A percentile compares a stretch with the other conserved stretches of the same genome.
Evolutionary conservation across 257 asterid species (phyloP).

Genomic region (Hygrophila difformis): DNA sequence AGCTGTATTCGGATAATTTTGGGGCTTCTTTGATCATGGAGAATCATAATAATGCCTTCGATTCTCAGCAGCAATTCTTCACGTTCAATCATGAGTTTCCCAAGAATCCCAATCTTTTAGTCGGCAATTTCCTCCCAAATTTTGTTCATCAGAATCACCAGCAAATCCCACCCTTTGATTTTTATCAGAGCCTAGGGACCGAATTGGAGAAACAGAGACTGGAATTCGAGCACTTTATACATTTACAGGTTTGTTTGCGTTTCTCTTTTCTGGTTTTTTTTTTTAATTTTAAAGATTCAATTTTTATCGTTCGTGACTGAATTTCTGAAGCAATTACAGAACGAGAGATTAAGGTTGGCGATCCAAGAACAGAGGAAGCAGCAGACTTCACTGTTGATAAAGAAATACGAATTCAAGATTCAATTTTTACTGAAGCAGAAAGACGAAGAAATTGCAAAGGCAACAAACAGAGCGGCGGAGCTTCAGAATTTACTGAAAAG

Average conservation of each 20-base stretch:
- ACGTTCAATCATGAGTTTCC: too few species aligned
- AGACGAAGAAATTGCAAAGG: slow-evolving; percentile 51
- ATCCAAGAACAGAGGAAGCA: slow-evolving; percentile 58
- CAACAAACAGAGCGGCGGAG: slow-evolving; percentile 27
- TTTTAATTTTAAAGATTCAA: background rate
- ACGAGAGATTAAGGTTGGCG: slow-evolving; percentile 46
- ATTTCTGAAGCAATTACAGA: too few species aligned
- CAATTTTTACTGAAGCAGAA: slow-evolving; percentile 37
- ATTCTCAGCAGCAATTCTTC: slow-evolving; percentile 18
- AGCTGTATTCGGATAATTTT: slow-evolving; percentile 31
- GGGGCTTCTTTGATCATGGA: slow-evolving; percentile 28
- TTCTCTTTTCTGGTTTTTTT: background rate
- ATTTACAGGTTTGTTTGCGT: slow-evolving; percentile 34
- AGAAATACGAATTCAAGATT: slow-evolving; percentile 37
- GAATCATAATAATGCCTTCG: slow-evolving; percentile 23
- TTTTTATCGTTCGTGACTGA: too few species aligned
- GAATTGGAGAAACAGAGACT: slow-evolving; percentile 44
- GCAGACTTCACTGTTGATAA: slow-evolving; percentile 29
- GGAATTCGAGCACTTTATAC: slow-evolving; percentile 44
- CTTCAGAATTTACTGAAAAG: slow-evolving; percentile 32
- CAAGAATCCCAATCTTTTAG: too few species aligned
- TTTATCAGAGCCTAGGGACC: slow-evolving; percentile 18
- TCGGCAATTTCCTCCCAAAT: slow-evolving; percentile 9
- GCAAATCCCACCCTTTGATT: background rate
- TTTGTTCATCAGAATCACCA: slow-evolving; percentile 1